phyloP scores from a whole-genome alignment of 2,329 filamentous ascomycete genomes.

The Intubia oerlemansii region DNA sequence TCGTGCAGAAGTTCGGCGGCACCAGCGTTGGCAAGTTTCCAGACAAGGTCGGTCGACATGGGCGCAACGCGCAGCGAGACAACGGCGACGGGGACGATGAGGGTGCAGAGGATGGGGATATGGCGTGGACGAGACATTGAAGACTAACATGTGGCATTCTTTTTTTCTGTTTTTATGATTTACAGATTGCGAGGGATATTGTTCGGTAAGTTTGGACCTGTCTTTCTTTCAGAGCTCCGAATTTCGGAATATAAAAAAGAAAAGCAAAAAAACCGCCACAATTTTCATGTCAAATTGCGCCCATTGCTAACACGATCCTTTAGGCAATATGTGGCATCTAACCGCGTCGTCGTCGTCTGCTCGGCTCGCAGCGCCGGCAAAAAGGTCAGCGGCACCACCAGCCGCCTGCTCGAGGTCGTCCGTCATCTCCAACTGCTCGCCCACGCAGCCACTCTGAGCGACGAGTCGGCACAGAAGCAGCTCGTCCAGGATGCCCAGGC shows the following conservation, averaged over 20 bases:
- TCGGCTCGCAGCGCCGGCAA: slow-evolving; percentile 87
- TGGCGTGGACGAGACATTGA: too few relatives aligned
- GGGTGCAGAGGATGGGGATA: too few relatives aligned
- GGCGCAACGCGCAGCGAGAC: too few relatives aligned
- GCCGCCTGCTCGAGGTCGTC: slow-evolving; percentile 49
- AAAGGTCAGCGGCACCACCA: slow-evolving; percentile 88
- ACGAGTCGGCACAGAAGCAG: slow-evolving; percentile 28
- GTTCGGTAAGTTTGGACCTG: slow-evolving; percentile 9
- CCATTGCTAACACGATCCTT: slow-evolving; percentile 1
- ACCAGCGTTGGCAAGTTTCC: slow-evolving; percentile 37
- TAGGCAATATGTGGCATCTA: slow-evolving; percentile 16
- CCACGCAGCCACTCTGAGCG: slow-evolving; percentile 21
- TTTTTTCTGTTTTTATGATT: slow-evolving; percentile 9
- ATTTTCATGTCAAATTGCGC: slow-evolving; percentile 2
- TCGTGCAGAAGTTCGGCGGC: slow-evolving; percentile 40
- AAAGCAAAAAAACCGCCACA: too few relatives aligned
- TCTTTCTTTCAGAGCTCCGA: too few relatives aligned
- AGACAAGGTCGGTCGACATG: slow-evolving; percentile 20
- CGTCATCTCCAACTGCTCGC: slow-evolving; percentile 32
- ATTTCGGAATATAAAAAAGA: too few relatives aligned
- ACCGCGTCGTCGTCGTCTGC: slow-evolving; percentile 80
- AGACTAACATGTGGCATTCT: too few relatives aligned
- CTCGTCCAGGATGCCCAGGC: slow-evolving; percentile 44
- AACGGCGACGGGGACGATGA: too few relatives aligned
- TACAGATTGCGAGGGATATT: slow-evolving; percentile 14